phyloP scores from a whole-genome alignment of 2,329 filamentous ascomycete genomes.

The Aureobasidium sp. region DNA sequence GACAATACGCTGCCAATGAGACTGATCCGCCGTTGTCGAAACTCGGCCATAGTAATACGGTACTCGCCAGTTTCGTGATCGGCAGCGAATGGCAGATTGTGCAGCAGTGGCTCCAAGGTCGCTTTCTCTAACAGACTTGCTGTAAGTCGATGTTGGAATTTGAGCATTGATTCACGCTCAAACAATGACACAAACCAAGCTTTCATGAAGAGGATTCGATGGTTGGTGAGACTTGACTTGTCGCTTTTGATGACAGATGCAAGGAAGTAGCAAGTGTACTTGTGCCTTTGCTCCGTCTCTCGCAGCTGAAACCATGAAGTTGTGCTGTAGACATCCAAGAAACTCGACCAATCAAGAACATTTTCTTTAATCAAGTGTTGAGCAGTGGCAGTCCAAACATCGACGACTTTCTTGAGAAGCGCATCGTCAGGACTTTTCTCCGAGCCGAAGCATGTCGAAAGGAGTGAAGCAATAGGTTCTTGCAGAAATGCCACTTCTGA shows the following conservation, averaged over 20 bases:
- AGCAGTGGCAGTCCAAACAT: constrained; percentile 49
- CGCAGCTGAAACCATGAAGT: constrained; percentile 45
- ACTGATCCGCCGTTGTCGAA: constrained; percentile 48
- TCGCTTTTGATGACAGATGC: constrained; percentile 36
- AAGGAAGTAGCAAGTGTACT: constrained; percentile 40
- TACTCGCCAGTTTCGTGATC: constrained; percentile 33
- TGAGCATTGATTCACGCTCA: constrained; percentile 54
- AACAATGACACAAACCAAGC: constrained; percentile 50
- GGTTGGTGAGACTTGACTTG: constrained; percentile 35
- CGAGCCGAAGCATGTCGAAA: constrained; percentile 57
- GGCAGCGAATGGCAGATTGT: constrained; percentile 51
- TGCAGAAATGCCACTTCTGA: constrained; percentile 39
- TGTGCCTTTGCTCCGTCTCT: constrained; percentile 39
- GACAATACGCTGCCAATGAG: constrained; percentile 51
- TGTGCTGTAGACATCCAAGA: constrained; percentile 47
- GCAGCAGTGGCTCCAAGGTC: constrained; percentile 41
- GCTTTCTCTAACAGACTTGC: constrained; percentile 46
- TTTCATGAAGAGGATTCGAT: constrained; percentile 43
- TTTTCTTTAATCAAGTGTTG: constrained; percentile 40
- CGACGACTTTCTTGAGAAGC: constrained; percentile 45
- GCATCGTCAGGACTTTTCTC: constrained; percentile 49
- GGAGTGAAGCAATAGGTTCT: constrained; percentile 44
- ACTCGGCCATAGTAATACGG: constrained; percentile 45
- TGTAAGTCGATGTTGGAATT: constrained; percentile 54
- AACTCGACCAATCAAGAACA: constrained; percentile 47